Evolutionary conservation across 129 eudicot species (phyloP).

Genomic region (Tagetes patula): DNA sequence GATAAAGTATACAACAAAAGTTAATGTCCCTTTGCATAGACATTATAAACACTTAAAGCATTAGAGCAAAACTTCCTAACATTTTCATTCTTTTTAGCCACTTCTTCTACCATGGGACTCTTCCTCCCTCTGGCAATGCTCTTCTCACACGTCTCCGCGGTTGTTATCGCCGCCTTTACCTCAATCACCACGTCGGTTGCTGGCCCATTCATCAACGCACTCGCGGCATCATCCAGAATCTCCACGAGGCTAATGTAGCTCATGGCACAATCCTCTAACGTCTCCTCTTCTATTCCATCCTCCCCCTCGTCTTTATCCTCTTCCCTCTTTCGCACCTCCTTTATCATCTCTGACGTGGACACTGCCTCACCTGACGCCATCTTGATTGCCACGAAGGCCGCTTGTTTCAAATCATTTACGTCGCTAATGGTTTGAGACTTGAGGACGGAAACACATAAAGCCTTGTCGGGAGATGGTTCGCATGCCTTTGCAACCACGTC

Average conservation of each 20-base stretch:
- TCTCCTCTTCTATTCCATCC: constrained; percentile 37
- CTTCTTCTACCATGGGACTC: constrained; percentile 27
- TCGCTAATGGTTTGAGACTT: constrained; percentile 33
- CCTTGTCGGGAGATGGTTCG: constrained; percentile 27
- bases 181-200: constrained; percentile 31
- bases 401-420: constrained; percentile 41
- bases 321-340: constrained; percentile 7
- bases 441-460: constrained; percentile 40
- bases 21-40: constrained; percentile 20
- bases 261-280: constrained; percentile 43
- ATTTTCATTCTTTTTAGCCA: constrained; percentile 37
- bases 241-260: constrained; percentile 42
- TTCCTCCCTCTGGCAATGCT: constrained; percentile 26
- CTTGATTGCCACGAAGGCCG: constrained; percentile 48
- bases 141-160: constrained; percentile 45
- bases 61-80: constrained; percentile 36
- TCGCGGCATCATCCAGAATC: constrained; percentile 42
- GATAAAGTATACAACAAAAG: neutral
- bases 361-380: constrained; percentile 37
- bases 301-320: constrained; percentile 24
- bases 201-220: constrained; percentile 27
- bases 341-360: constrained; percentile 26
- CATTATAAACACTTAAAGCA: constrained; percentile 37
- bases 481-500: constrained; percentile 44
- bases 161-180: constrained; percentile 43